phyloP scores from a whole-genome alignment of 1,139 yeast species.

The Pichia sp. region DNA sequence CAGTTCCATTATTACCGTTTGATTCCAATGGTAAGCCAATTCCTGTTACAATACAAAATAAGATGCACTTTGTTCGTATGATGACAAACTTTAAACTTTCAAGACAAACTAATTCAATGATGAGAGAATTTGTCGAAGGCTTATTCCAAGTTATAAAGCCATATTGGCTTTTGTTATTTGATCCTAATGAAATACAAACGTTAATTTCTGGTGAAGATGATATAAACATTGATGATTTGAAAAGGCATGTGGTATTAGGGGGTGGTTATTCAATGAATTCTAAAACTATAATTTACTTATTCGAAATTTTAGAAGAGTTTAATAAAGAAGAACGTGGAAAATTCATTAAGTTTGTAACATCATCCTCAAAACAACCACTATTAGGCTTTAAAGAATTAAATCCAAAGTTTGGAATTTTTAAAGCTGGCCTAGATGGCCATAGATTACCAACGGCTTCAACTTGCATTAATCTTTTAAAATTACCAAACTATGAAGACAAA shows the following conservation, averaged over 20 bases:
- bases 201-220: conserved; percentile 76
- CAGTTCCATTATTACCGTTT: conserved; percentile 50
- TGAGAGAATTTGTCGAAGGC: conserved; percentile 64
- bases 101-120: conserved; percentile 50
- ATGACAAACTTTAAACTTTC: conserved; percentile 77
- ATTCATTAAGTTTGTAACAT: conserved; percentile 79
- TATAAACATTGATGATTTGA: conserved; percentile 66
- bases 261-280: conserved; percentile 54
- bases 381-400: conserved; percentile 70
- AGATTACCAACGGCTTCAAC: conserved; percentile 90
- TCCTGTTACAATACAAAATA: conserved; percentile 46
- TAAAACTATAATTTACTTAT: conserved; percentile 53
- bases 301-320: conserved; percentile 74
- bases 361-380: conserved; percentile 86
- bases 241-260: conserved; percentile 54
- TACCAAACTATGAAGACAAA: conserved; percentile 75
- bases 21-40: background rate
- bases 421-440: conserved; percentile 48
- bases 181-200: conserved; percentile 74
- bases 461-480: conserved; percentile 77
- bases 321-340: conserved; percentile 50
- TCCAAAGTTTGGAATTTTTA: conserved; percentile 78
- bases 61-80: conserved; percentile 68
- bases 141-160: conserved; percentile 60
- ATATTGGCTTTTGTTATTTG: conserved; percentile 79